Conservation (phyloP, 2,329 filamentous ascomycete species). For the Cercospora zeina region DNA sequence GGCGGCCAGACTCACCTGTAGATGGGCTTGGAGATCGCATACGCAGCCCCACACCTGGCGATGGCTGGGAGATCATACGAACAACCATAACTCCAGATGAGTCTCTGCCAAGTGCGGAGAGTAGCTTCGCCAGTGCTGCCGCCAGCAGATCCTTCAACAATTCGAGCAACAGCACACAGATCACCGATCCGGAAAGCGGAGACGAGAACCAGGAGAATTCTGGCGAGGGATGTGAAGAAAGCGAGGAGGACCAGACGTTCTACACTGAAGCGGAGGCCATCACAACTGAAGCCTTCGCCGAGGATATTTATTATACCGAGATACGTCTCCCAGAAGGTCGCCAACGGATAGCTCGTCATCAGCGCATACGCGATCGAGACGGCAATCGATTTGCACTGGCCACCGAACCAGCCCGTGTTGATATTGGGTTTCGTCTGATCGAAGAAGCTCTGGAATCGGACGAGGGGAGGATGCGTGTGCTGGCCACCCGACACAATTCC, state of each 20-base stretch:
- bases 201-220: slow-evolving; percentile 40
- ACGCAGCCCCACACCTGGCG: slow-evolving; percentile 70
- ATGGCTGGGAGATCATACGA: slow-evolving; percentile 76
- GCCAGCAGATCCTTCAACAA: slow-evolving; percentile 53
- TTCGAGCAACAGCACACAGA: slow-evolving; percentile 35
- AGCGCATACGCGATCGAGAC: slow-evolving; percentile 40
- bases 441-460: slow-evolving; percentile 36
- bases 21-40: slow-evolving; percentile 83
- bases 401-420: slow-evolving; percentile 30
- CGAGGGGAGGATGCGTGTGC: slow-evolving; percentile 34
- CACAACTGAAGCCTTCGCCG: slow-evolving; percentile 34
- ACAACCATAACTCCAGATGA: slow-evolving; percentile 79
- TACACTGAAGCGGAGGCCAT: slow-evolving; percentile 36
- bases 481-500: slow-evolving; percentile 24
- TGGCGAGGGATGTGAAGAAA: slow-evolving; percentile 46
- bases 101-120: slow-evolving; percentile 74
- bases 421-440: slow-evolving; percentile 39
- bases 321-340: slow-evolving; percentile 32
- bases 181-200: slow-evolving; percentile 36
- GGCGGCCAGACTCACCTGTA: slow-evolving; percentile 42
- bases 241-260: slow-evolving; percentile 44
- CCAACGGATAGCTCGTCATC: slow-evolving; percentile 31
- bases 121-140: slow-evolving; percentile 75
- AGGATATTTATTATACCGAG: slow-evolving; percentile 36
- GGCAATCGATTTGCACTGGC: slow-evolving; percentile 34